Conservation (phyloP, 768 basidiomycete genomes). For the Boletales sp. region DNA sequence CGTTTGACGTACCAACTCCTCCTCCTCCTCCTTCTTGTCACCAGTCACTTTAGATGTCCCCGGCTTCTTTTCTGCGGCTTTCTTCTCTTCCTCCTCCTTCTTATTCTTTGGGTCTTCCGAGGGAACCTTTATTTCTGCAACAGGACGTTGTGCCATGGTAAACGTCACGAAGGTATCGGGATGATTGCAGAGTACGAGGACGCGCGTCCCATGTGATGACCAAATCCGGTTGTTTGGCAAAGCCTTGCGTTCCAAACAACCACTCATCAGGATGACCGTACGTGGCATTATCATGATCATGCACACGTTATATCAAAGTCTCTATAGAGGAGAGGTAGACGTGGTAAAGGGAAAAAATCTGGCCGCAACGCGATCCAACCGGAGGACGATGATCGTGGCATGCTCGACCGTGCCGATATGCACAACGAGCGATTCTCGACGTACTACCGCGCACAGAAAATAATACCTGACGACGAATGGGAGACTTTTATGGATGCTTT, state of each 20-base stretch:
- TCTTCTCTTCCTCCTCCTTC: conserved; percentile 41
- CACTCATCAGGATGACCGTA: conserved; percentile 18
- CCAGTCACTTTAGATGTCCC: conserved; percentile 55
- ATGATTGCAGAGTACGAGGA: conserved; percentile 16
- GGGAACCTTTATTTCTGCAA: conserved; percentile 58
- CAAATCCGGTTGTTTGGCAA: conserved; percentile 31
- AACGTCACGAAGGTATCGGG: conserved; percentile 7
- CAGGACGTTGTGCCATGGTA: conserved; percentile 56
- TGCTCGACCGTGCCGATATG: conserved; percentile 62
- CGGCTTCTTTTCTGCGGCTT: conserved; percentile 46
- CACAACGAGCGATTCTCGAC: conserved; percentile 60
- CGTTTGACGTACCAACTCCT: conserved; percentile 65
- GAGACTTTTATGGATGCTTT: conserved; percentile 61
- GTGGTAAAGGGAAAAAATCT: conserved; percentile 6
- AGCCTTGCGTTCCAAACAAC: conserved; percentile 32
- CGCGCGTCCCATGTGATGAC: conserved; percentile 27
- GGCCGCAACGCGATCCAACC: conserved; percentile 7
- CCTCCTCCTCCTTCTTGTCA: conserved; percentile 55
- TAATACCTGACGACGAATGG: conserved; percentile 81
- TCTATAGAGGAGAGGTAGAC: conserved; percentile 17
- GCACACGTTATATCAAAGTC: background rate
- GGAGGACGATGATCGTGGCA: conserved; percentile 44
- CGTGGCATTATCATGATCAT: background rate
- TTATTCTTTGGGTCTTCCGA: conserved; percentile 79
- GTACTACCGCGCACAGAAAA: conserved; percentile 74